Conservation (phyloP, 2,329 filamentous ascomycete species). For the Leptographium procerum region DNA sequence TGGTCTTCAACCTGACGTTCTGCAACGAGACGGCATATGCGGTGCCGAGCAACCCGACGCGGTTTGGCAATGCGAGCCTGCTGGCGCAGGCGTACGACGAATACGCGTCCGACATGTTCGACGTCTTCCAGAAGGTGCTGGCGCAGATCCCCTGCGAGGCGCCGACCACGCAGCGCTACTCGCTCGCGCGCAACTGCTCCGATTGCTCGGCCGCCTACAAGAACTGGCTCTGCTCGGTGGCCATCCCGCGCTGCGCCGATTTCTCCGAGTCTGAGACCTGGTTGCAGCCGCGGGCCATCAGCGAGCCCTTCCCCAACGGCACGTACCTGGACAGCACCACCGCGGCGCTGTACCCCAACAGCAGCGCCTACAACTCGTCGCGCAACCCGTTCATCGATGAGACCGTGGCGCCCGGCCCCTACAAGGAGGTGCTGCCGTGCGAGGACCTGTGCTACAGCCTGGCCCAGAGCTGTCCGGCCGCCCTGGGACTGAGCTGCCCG, state of each 20-base stretch:
- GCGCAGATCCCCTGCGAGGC: conserved; percentile 80
- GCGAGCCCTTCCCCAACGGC: conserved; percentile 56
- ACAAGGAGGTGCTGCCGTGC: conserved; percentile 87
- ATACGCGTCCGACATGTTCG: conserved; percentile 57
- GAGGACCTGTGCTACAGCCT: conserved; percentile 78
- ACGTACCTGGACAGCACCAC: conserved; percentile 29
- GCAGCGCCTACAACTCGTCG: conserved; percentile 39
- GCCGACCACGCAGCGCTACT: conserved; percentile 62
- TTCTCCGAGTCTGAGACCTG: conserved; percentile 41
- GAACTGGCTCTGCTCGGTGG: conserved; percentile 86
- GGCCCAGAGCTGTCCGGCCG: conserved; percentile 71
- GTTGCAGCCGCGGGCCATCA: conserved; percentile 61
- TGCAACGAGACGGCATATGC: conserved; percentile 84
- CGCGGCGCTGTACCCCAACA: conserved; percentile 15
- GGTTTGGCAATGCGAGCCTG: conserved; percentile 44
- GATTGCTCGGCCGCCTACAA: conserved; percentile 79
- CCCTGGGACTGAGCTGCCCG: conserved; percentile 68
- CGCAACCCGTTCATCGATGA: conserved; percentile 65
- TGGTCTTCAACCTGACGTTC: conserved; percentile 79
- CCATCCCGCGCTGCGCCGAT: conserved; percentile 85
- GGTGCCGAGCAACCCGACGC: conserved; percentile 66
- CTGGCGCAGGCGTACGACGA: conserved; percentile 69
- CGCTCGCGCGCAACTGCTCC: conserved; percentile 62
- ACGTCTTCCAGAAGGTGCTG: conserved; percentile 70
- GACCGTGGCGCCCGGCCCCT: conserved; percentile 67